Evolutionary conservation across 805 yeast species (phyloP).

Genomic region (Barnettozyma sp.): DNA sequence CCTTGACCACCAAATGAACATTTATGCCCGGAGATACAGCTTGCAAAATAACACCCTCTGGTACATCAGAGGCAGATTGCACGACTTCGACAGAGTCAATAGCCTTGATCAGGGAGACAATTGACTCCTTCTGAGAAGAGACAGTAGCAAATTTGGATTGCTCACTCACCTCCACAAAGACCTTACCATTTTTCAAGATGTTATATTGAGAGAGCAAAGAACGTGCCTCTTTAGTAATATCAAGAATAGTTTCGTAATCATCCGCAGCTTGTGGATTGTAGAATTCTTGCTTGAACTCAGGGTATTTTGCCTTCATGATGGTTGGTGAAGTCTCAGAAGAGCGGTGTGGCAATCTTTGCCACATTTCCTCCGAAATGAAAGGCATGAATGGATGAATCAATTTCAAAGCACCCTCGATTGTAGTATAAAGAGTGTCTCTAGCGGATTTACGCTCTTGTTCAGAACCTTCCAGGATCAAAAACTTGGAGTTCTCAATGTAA

Average conservation of each 20-base stretch:
- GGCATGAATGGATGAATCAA: conserved; percentile 99
- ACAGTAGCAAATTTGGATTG: conserved; percentile 46
- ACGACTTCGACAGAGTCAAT: conserved; percentile 70
- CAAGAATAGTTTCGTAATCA: conserved; percentile 79
- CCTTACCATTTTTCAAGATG: conserved; percentile 81
- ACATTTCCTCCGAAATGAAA: conserved; percentile 92
- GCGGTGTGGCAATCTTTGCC: conserved; percentile 96
- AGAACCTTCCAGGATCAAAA: conserved; percentile 86
- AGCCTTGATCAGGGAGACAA: conserved; percentile 87
- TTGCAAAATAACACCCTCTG: conserved; percentile 85
- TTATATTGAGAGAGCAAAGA: conserved; percentile 86
- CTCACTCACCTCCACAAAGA: conserved; percentile 67
- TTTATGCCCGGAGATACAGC: conserved; percentile 74
- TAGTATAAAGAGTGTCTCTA: conserved; percentile 86
- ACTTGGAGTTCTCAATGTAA: conserved; percentile 95
- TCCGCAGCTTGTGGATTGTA: conserved; percentile 58
- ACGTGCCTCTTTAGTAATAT: conserved; percentile 84
- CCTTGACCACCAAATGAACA: conserved; percentile 89
- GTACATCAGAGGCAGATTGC: conserved; percentile 47
- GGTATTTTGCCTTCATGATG: conserved; percentile 76
- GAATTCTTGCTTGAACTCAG: conserved; percentile 53
- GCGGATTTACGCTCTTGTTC: conserved; percentile 81
- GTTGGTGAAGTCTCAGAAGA: conserved; percentile 60
- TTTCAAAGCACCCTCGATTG: conserved; percentile 85
- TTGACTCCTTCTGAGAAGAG: conserved; percentile 70